Conservation (phyloP, 2,329 filamentous ascomycete species). For the Colletotrichum gigasporum region DNA sequence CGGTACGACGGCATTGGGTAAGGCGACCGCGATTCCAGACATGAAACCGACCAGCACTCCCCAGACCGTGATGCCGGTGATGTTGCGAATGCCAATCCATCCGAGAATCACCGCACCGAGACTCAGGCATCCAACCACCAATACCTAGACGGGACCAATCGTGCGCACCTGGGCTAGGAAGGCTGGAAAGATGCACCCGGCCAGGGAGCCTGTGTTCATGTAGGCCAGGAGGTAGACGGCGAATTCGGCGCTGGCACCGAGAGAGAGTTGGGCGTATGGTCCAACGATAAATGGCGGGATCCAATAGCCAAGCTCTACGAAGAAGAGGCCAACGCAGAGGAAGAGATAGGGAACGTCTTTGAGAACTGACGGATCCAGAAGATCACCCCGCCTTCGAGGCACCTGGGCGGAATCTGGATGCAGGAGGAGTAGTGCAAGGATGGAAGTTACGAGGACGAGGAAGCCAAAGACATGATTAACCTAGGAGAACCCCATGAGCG, state of each 20-base stretch:
- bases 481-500: not conserved
- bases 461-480: not conserved
- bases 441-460: not conserved
- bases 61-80: slow-evolving; percentile 10
- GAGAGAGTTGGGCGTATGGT: not conserved
- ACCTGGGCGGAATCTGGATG: not conserved
- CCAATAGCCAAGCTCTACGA: not conserved
- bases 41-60: slow-evolving; percentile 17
- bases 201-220: slow-evolving; percentile 16
- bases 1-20: slow-evolving; percentile 4
- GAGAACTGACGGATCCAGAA: not conserved
- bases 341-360: not conserved
- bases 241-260: not conserved
- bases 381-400: not conserved
- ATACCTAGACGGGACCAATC: not conserved
- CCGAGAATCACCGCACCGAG: not conserved
- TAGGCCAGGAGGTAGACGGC: slow-evolving; percentile 14
- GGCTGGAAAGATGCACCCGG: slow-evolving; percentile 12
- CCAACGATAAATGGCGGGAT: not conserved
- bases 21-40: slow-evolving; percentile 3
- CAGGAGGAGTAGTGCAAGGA: not conserved
- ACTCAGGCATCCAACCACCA: not conserved
- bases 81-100: not conserved
- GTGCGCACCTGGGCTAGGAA: slow-evolving; percentile 13
- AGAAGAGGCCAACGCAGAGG: not conserved